Base-by-base conservation (phyloP, 345 rosid species). In the Citrus medica region DNA sequence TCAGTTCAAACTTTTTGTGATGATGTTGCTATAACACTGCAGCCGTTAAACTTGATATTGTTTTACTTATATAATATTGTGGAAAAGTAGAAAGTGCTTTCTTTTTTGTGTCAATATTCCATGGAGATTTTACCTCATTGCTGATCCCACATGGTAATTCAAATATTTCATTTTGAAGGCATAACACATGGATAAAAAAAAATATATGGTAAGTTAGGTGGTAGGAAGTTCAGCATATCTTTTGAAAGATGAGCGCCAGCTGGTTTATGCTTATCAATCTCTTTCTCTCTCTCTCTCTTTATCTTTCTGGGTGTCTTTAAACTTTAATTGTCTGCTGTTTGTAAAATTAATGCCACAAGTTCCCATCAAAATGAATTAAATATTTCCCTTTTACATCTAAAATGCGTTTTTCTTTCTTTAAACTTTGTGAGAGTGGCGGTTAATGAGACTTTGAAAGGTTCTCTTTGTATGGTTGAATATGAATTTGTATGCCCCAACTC, bases 371-470 rank as follows among this genome's bases (percentile, higher is more conserved):
- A 14, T 48, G 30, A 27, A 42, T 69, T 25, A 59, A 38, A 33
- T 3, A 32, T 32, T 32, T 46, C 60, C 60, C 22, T 8, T 37
- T 67, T 33, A 8, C 10, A 25, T 27, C 10, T 5, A 5, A 24
- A 37, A 68, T 0, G 7, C 10, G 4, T 25, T 67, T 60, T 55
- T 24, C 38, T 46, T 56, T 48, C 51, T 69, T 61, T 17, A 71
- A 73, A 62, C 33, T 63, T 72, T 80, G 7, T 46, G 67, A 66
- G 46, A 61, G 9, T 38, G 67, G 74, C 21, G 27, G 10, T 33
- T 59, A 4, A 1, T 25, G 30, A 77, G 78, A 70, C 40, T 66
- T 46, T 62, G 78, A 56, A 73, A 79, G 48, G 19, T 6, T 48
- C 27, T 58, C 25, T 48, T 22, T 46, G 64, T 58, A 12, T 28